A percentile compares a stretch with the other conserved stretches of the same genome.
Evolutionary conservation across 352 stramenopile species (phyloP).

Genomic region (Phytopythium sindhum): DNA sequence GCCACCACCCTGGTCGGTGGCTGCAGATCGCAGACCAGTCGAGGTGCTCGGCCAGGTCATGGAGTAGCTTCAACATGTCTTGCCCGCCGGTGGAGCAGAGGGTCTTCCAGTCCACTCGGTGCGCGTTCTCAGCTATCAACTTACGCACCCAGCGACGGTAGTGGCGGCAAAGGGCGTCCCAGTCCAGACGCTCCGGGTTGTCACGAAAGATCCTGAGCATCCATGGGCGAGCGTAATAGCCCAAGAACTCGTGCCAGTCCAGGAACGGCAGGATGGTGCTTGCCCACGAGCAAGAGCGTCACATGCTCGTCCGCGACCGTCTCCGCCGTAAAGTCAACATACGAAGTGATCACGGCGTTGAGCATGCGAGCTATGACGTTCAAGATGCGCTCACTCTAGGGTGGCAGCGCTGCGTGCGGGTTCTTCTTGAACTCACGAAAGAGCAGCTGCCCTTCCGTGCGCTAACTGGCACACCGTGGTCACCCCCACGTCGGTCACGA

Average conservation of each 20-base stretch:
- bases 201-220: not conserved
- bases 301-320: too few relatives aligned
- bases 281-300: too few relatives aligned
- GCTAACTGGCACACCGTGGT: too few relatives aligned
- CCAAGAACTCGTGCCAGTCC: not conserved
- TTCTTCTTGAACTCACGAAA: too few relatives aligned
- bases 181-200: not conserved
- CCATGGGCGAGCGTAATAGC: not conserved
- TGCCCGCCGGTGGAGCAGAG: not conserved
- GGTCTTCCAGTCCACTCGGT: not conserved
- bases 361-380: too few relatives aligned
- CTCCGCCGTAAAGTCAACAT: too few relatives aligned
- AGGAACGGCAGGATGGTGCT: not conserved
- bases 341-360: too few relatives aligned
- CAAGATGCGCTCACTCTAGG: too few relatives aligned
- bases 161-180: not conserved
- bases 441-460: too few relatives aligned
- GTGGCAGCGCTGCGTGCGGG: too few relatives aligned
- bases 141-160: not conserved
- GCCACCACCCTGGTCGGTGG: not conserved
- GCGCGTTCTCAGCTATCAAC: not conserved
- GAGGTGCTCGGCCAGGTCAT: not conserved
- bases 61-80: not conserved
- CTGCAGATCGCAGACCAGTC: not conserved
- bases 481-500: too few relatives aligned